Evolutionary conservation across 441 rosid species (phyloP).

Genomic region (Sinapis alba): DNA sequence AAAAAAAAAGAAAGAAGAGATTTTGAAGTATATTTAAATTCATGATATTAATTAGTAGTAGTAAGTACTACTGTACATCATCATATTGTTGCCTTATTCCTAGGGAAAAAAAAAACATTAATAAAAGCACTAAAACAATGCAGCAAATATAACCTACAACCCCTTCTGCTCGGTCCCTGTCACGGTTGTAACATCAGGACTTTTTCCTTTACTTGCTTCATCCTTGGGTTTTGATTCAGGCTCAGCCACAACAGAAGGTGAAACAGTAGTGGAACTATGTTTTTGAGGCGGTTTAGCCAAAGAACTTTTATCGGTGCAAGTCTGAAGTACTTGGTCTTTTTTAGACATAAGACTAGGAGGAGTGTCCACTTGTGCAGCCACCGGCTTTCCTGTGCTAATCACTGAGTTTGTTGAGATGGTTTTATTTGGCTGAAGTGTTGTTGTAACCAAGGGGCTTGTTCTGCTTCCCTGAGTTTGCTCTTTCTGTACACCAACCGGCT

Average conservation of each 20-base stretch:
- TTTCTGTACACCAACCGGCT: constrained; percentile 39
- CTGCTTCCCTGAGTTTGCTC: constrained; percentile 43
- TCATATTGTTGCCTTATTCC: constrained; percentile 24
- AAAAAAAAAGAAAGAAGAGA: too few relatives aligned
- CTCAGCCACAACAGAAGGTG: constrained; percentile 1
- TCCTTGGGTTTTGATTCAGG: constrained; percentile 29
- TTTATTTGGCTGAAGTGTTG: constrained; percentile 38
- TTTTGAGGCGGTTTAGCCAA: constrained; percentile 28
- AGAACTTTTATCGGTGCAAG: constrained; percentile 5
- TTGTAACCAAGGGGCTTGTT: constrained; percentile 29
- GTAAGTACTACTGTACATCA: constrained; percentile 35
- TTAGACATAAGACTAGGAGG: constrained; percentile 28
- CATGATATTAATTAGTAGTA: constrained; percentile 34
- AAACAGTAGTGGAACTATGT: constrained; percentile 31
- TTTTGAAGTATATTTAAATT: background rate
- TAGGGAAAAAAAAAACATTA: constrained; percentile 17
- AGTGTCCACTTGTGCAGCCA: constrained; percentile 31
- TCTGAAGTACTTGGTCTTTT: constrained; percentile 29
- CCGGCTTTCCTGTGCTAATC: constrained; percentile 36
- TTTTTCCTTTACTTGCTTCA: constrained; percentile 27
- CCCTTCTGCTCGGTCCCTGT: constrained; percentile 31
- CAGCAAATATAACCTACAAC: constrained; percentile 16
- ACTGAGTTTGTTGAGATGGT: constrained; percentile 32
- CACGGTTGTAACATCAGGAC: constrained; percentile 40
- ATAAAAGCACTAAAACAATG: constrained; percentile 15